Conservation (phyloP, 2,329 filamentous ascomycete genomes). For the Beauveria rudraprayagi region DNA sequence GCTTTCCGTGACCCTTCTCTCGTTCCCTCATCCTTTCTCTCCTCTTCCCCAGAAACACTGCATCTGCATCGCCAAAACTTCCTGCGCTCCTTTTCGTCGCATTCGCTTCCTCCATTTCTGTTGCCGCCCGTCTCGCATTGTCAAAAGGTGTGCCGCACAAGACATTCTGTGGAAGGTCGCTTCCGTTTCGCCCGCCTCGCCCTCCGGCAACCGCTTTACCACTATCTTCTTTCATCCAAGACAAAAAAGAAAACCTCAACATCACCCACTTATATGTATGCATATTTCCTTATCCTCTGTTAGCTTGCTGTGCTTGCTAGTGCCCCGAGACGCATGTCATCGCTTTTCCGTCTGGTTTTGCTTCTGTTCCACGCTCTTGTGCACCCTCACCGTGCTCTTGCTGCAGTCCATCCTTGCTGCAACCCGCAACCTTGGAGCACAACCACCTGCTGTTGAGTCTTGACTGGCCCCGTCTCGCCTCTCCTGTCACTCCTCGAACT, state of each 20-base stretch:
- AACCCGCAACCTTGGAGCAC: background rate
- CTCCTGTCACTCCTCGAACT: background rate
- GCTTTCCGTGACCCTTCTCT: background rate
- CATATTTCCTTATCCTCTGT: background rate
- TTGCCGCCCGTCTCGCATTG: background rate
- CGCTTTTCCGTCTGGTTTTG: background rate
- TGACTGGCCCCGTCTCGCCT: background rate
- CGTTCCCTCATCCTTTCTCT: background rate
- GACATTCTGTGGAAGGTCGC: constrained; percentile 1
- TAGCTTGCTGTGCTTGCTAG: background rate
- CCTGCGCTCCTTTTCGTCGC: background rate
- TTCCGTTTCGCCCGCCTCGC: background rate
- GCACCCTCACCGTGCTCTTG: background rate
- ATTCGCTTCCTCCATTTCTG: background rate
- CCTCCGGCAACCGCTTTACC: background rate
- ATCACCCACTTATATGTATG: constrained; percentile 5
- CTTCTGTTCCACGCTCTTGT: background rate
- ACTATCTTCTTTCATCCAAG: background rate
- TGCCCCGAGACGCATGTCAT: constrained; percentile 7
- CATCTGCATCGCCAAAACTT: background rate
- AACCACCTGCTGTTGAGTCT: background rate
- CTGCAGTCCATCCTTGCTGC: background rate
- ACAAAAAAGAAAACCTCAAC: constrained; percentile 5
- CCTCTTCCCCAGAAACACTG: background rate
- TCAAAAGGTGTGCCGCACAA: background rate